These are phyloP conservation scores for Persicaria tinctoria DNA, from an alignment of 148 eudicot genomes.

Conservation along the genomic window DNA sequence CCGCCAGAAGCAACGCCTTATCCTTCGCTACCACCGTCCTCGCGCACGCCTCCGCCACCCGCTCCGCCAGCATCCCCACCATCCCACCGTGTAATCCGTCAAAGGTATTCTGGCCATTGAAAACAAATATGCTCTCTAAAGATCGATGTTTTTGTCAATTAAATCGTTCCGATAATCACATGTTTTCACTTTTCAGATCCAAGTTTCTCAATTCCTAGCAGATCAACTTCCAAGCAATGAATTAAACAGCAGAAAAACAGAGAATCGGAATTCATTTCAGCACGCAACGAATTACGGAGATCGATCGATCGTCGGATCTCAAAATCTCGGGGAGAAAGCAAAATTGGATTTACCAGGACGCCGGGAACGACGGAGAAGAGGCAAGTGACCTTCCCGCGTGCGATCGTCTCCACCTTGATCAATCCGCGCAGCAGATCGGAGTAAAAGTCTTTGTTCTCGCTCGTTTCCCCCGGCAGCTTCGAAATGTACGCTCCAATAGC, in stretches of 20 bases:
- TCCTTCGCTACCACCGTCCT: constrained; percentile 73
- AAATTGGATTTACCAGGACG: constrained; percentile 25
- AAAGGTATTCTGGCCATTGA: not conserved
- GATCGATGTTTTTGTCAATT: too few species aligned
- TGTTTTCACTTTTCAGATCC: not conserved
- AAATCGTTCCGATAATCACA: not conserved
- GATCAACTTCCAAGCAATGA: not conserved
- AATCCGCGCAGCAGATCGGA: constrained; percentile 26
- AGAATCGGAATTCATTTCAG: not conserved
- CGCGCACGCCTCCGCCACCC: constrained; percentile 68
- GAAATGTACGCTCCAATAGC: constrained; percentile 7
- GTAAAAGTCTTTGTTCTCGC: constrained; percentile 16
- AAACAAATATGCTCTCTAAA: not conserved
- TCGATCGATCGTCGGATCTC: not conserved
- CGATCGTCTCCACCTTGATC: constrained; percentile 27
- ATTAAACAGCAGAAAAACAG: too few species aligned
- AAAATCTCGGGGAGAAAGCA: not conserved
- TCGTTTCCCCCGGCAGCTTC: constrained; percentile 8
- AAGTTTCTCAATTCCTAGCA: not conserved
- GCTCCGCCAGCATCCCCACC: constrained; percentile 59
- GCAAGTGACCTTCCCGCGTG: constrained; percentile 39
- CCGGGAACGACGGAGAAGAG: constrained; percentile 35
- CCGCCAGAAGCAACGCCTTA: constrained; percentile 64
- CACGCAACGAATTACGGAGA: not conserved
- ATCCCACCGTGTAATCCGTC: constrained; percentile 80